Evolutionary conservation across 129 eudicot genomes (phyloP), one percentile per base, ranked within the genome.

Genomic region (Sambucus nigra): DNA sequence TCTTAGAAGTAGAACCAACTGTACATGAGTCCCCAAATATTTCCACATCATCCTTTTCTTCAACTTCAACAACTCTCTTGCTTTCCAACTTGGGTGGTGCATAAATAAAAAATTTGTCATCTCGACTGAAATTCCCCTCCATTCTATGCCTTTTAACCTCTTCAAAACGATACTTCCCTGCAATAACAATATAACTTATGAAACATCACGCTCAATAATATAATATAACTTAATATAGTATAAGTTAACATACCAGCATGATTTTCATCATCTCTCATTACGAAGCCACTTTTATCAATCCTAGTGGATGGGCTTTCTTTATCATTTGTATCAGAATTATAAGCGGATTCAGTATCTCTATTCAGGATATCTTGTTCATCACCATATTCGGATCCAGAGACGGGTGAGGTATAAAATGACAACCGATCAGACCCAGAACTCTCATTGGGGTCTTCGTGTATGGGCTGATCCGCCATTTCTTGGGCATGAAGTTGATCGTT

Each of bases 1-100:
- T 84, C 70, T 82, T 92, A 0, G 99, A 92, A 29, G 95, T 92
- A 17, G 99, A 92, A 9, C 99, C 99, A 5, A 86, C 70, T 0
- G 94, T 92, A 61, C 74, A 76, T 35, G 94, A 73, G 50, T 91
- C 98, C 27, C 82, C 89, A 59, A 64, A 86, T 6, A 71, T 78
- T 67, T 75, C 95, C 25, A 68, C 81, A 42, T 79, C 63, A 21
- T 86, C 75, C 27, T 75, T 76, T 65, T 69, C 54, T 0, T 69
- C 75, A 53, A 66, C 54, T 0, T 69, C 73, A 51, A 66, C 47
- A 44, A 71, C 49, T 54, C 72, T 84, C 80, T 68, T 86, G 17
- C 73, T 72, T 25, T 69, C 71, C 13, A 60, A 25, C 42, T 67
- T 79, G 4, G 78, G 33, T 42, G 75, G 78, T 46, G 75, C 73